phyloP scores from a whole-genome alignment of 768 basidiomycete genomes.

The Mycena floridula region DNA sequence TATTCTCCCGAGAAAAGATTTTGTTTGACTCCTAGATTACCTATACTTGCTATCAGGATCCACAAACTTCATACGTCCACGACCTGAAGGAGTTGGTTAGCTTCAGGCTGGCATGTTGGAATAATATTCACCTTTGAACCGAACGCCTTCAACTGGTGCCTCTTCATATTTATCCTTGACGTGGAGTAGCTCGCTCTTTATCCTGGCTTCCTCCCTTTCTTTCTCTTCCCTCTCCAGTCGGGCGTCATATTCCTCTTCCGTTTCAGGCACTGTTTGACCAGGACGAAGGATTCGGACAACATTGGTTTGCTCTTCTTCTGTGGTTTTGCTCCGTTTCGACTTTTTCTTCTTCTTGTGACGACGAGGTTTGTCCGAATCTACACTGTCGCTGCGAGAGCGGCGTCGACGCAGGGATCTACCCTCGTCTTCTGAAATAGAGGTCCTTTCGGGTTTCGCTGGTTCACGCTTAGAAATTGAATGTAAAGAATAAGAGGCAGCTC shows the following conservation, averaged over 20 bases:
- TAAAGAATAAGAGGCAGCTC: background rate
- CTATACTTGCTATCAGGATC: constrained; percentile 47
- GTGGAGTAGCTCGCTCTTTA: constrained; percentile 42
- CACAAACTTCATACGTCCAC: constrained; percentile 62
- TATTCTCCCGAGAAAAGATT: background rate
- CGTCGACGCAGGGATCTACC: constrained; percentile 7
- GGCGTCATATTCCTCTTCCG: constrained; percentile 69
- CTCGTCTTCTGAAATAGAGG: too few relatives aligned
- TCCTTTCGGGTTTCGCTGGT: constrained; percentile 10
- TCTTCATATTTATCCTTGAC: constrained; percentile 34
- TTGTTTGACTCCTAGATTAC: background rate
- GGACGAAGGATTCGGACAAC: background rate
- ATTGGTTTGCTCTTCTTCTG: constrained; percentile 10
- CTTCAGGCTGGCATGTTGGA: too few relatives aligned
- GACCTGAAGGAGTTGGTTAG: constrained; percentile 39
- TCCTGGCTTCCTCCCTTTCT: constrained; percentile 44
- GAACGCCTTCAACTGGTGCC: constrained; percentile 39
- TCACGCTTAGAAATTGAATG: background rate
- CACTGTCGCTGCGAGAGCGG: constrained; percentile 6
- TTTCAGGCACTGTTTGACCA: constrained; percentile 29
- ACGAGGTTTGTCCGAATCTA: constrained; percentile 9
- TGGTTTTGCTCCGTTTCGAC: constrained; percentile 15
- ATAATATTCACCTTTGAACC: constrained; percentile 63
- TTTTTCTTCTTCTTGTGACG: constrained; percentile 17
- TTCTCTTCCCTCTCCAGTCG: constrained; percentile 63